These are phyloP conservation scores for Hibiscus syriacus DNA, from an alignment of 345 rosid species.

Conservation along the genomic window DNA sequence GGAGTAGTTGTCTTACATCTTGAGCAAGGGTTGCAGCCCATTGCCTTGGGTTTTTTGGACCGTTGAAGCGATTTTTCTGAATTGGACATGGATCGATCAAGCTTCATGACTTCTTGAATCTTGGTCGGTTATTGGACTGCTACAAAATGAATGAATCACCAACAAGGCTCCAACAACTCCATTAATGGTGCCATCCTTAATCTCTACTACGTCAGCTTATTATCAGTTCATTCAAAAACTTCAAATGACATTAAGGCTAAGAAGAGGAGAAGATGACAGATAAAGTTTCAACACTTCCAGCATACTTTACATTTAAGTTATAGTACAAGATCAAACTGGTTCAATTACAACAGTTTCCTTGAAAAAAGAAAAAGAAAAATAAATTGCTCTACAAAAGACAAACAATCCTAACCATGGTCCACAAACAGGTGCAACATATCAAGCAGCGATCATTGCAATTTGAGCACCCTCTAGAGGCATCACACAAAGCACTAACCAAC, in stretches of 20 bases:
- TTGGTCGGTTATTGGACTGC: no score
- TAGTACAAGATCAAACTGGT: conserved; percentile 18
- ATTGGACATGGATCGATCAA: no score
- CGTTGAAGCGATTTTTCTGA: no score
- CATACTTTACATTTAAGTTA: conserved; percentile 14
- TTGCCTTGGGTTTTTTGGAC: no score
- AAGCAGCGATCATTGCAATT: conserved; percentile 26
- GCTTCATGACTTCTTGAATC: no score
- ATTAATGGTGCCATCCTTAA: no score
- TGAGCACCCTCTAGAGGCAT: conserved; percentile 7
- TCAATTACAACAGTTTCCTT: conserved; percentile 15
- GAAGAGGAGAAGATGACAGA: no score
- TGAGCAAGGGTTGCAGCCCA: no score
- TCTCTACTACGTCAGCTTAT: background rate
- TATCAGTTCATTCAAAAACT: background rate
- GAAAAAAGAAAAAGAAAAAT: conserved; percentile 1
- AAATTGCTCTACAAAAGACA: background rate
- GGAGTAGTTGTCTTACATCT: no score
- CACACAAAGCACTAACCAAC: conserved; percentile 8
- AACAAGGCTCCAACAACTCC: no score
- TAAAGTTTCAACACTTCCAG: conserved; percentile 11
- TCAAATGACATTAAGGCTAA: background rate
- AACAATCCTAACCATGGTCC: conserved; percentile 8
- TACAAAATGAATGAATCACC: no score
- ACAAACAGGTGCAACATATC: background rate